Base-by-base conservation (phyloP, 2,329 filamentous ascomycete species). In the Talaromyces sp. region DNA sequence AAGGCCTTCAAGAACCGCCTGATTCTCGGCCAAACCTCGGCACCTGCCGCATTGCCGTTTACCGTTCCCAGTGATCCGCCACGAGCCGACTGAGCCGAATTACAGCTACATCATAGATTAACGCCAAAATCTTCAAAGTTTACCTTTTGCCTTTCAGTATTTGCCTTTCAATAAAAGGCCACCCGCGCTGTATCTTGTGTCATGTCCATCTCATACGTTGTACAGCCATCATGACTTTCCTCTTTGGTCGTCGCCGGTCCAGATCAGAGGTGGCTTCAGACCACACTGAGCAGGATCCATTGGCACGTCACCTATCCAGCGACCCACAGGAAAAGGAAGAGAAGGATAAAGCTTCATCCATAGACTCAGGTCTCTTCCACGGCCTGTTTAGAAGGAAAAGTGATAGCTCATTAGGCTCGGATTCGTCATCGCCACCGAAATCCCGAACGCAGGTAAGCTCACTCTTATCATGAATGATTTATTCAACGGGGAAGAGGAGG, bases 241-340 rank as follows among this genome's bases (percentile, higher is more conserved):
- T 66, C 36, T 62, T 68, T 24, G 62, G 66, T 27, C 65, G 65
- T 46, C 66, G 63, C 30, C 66, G 65, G 48, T 64, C 65, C 22
- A 37, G 62, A 20, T 61, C 66, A 16, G 61, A 61, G 20, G 54
- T 51, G 35, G 37, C 54, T 19, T 35, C 56, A 32, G 39, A 45
- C 16, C 51, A 60, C 22, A 29, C 52, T 17, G 54, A 57, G 24
- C 42, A 42, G 20, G 24, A 54, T 3, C 10, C 48, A 10, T 33
- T 27, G 9, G 52, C n/a, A 24, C 48, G 46, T 27, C 24, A 1
- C 55, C 59, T 9, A 37, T 49, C 19, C 55, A 59, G n/a, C 52
- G 55, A 35, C 58, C 50, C 45, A 13, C 36, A n/a, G 41, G 24
- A 9, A 27, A 27, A 27, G 9, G 24, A 27, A 27, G 24, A 55